Evolutionary conservation across 768 basidiomycete species (phyloP), one percentile per base, ranked within the genome.

Genomic region (Pulveroboletus sp.): DNA sequence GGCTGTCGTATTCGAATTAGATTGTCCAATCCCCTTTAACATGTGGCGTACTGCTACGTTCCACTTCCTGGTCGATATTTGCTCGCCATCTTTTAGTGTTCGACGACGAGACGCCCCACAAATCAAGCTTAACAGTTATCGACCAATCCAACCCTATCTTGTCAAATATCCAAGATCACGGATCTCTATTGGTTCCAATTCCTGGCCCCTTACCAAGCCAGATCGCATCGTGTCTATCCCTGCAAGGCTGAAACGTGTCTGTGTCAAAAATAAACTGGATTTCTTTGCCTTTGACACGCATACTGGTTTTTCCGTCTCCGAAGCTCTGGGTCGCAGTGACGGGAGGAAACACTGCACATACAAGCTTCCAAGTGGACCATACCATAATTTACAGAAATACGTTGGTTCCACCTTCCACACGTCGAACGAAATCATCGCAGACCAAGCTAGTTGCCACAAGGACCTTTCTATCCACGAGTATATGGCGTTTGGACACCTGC

Each of bases 401-500:
- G 55, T 76, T 11, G 36, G 49, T 12, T 42, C 51, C 2, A 73
- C 74, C 5, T 55, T 48, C 12, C 72, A 75, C 38, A 67, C 71
- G 0, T 58, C 74, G 6, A 80, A 80, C 36, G 49, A 61, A n/a
- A 51, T 73, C 43, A 47, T 81, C 13, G 72, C 72, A 57, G 53
- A 62, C n/a, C 79, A 80, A 52, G 56, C 58, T 0, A 55, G 65
- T n/a, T 78, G 75, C 43, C 71, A 72, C 3, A 33, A 49, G 19
- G 64, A 71, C 6, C 60, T 81, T 4, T 67, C 51, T 17, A 49
- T 75, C 2, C 75, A 80, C 14, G 77, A 80, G 39, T 72, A 65
- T 16, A 59, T 72, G 14, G 67, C 71, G 0, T 80, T 75, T 37
- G 71, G 71, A 7, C 61, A 66, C 40, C 52, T 81, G 36, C 74